Evolutionary conservation across 208 protist genomes (phyloP), one percentile per base, ranked within the genome.

Genomic region (Balamuthia mandrillaris): DNA sequence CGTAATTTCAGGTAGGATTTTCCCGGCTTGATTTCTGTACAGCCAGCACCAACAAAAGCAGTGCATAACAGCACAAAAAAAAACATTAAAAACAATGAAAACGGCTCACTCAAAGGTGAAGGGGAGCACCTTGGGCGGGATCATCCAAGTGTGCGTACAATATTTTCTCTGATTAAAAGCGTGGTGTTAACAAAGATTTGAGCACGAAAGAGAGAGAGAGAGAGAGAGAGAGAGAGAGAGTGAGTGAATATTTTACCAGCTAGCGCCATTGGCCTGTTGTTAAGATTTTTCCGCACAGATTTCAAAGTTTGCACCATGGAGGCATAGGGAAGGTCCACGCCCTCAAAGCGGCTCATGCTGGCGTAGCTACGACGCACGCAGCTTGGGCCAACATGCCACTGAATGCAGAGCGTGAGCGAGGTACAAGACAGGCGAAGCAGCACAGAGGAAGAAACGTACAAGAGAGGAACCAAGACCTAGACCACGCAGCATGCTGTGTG

Each of bases 71-170:
- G 77, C 18, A 70, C 9, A 0, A 52, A 82, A 14, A 24, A 75
- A 86, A 27, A 7, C 3, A 21, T 51, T 37, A 27, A 65, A 83
- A 12, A 18, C 6, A 42, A 41, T 27, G 24, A 2, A 24, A 41
- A 0, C n/a, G 7, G 58, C 18, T 37, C 6, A 0, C 24, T 18
- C 18, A 79, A 70, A 33, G 10, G 74, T n/a, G 18, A n/a, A n/a
- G n/a, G 51, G 21, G 21, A 9, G 54, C 77, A 63, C 75, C 52
- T 42, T 83, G 81, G 10, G 81, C 52, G 18, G 92, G 82, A 35
- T 96, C 86, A 41, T 94, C 93, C 7, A 96, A 84, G 60, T 96
- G 94, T 42, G 75, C 37, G 81, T 95, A 95, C 1, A 96, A 41
- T 33, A 96, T 90, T 85, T 96, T 96, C 81, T 96, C 94, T 24